A percentile compares a stretch with the other conserved stretches of the same genome.
phyloP scores from a whole-genome alignment of 2,329 filamentous ascomycete genomes.

The Diaporthe ampelina region DNA sequence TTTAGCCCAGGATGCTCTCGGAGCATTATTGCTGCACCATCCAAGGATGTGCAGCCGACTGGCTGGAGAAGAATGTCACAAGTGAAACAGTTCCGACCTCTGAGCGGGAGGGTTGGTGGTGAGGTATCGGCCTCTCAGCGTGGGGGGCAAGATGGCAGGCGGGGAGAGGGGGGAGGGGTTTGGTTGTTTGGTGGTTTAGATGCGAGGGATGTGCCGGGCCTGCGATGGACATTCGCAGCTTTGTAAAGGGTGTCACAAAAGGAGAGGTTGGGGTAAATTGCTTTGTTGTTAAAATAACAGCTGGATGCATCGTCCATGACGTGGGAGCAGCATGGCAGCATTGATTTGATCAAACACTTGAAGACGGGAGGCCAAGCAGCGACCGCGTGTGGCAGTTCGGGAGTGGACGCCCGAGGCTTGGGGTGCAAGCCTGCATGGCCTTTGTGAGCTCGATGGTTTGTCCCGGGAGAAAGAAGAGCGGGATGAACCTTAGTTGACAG shows the following conservation, averaged over 20 bases:
- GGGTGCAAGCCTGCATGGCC: background rate
- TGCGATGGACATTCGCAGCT: background rate
- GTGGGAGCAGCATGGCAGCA: background rate
- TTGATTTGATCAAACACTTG: slow-evolving; percentile 29
- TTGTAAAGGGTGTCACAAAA: background rate
- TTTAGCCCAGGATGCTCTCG: background rate
- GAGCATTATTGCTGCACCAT: background rate
- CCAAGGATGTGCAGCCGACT: slow-evolving; percentile 8
- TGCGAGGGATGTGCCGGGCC: background rate
- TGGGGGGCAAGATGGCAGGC: background rate
- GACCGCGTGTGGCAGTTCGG: slow-evolving; percentile 4
- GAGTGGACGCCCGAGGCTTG: background rate
- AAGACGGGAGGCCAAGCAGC: slow-evolving; percentile 1
- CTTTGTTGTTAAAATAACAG: background rate
- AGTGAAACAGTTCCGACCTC: slow-evolving; percentile 13
- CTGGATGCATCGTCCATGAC: slow-evolving; percentile 6
- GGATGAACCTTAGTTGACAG: slow-evolving; percentile 32
- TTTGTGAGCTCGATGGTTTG: slow-evolving; percentile 11
- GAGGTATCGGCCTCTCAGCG: background rate
- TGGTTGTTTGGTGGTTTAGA: background rate
- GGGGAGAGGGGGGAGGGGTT: too few relatives aligned
- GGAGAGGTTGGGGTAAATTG: background rate
- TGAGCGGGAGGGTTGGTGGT: background rate
- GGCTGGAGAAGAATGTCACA: slow-evolving; percentile 2
- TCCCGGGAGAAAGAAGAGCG: slow-evolving; percentile 20